Evolutionary conservation across 345 rosid species (phyloP).

Genomic region (Salix viminalis): DNA sequence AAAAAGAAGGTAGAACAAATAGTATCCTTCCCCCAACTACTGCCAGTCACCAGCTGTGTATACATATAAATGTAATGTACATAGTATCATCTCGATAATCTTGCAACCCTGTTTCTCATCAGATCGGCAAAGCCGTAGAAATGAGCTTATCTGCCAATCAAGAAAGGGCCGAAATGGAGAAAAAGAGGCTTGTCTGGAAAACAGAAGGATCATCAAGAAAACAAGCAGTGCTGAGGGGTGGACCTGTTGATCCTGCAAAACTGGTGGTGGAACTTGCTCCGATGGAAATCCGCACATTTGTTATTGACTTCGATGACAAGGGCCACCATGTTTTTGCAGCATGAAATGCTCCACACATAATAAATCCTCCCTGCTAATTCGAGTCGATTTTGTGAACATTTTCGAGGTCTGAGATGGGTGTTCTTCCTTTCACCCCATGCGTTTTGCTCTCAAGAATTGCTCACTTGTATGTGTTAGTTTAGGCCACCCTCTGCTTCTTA

Average conservation of each 20-base stretch:
- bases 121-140: conserved; percentile 65
- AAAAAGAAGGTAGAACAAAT: conserved; percentile 37
- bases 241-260: conserved; percentile 45
- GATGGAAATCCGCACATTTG: conserved; percentile 87
- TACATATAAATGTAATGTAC: background rate
- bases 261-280: conserved; percentile 82
- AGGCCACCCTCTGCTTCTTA: too few relatives aligned
- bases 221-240: conserved; percentile 48
- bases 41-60: background rate
- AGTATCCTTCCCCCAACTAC: background rate
- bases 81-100: background rate
- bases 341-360: too few relatives aligned
- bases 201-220: conserved; percentile 39
- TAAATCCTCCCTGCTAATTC: too few relatives aligned
- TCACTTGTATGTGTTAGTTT: too few relatives aligned
- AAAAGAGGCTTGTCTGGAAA: conserved; percentile 72
- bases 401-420: too few relatives aligned
- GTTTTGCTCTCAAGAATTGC: too few relatives aligned
- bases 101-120: conserved; percentile 1
- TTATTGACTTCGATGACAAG: conserved; percentile 24
- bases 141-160: conserved; percentile 79
- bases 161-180: conserved; percentile 74
- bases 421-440: too few relatives aligned
- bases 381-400: too few relatives aligned
- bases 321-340: conserved; percentile 6